These are phyloP conservation scores for Tulasnella sp. DNA, from an alignment of 768 basidiomycete genomes.

Conservation along the genomic window DNA sequence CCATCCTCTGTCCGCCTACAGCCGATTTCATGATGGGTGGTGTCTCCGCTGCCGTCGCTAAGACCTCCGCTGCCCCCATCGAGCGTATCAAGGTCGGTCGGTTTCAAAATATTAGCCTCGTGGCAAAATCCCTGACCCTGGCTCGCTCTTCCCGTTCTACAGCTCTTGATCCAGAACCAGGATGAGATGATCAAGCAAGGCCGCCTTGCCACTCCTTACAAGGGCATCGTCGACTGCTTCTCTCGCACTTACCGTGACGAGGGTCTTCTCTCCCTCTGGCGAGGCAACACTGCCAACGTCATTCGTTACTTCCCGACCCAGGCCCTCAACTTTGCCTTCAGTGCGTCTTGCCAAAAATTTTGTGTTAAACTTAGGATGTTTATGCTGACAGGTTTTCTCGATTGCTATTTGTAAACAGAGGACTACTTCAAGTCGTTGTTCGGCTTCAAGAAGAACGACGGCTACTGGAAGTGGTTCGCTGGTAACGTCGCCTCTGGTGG, in stretches of 20 bases:
- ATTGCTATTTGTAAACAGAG: constrained; percentile 40
- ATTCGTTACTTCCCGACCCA: constrained; percentile 99
- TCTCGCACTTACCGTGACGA: constrained; percentile 86
- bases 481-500: constrained; percentile 98
- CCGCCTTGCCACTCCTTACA: constrained; percentile 91
- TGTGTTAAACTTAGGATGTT: constrained; percentile 1
- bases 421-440: constrained; percentile 98
- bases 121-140: not conserved
- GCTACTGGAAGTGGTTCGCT: constrained; percentile 97
- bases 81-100: constrained; percentile 79
- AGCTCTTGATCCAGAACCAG: constrained; percentile 93
- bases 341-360: constrained; percentile 39
- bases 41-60: constrained; percentile 93
- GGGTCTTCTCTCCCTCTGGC: constrained; percentile 91
- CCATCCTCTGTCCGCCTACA: constrained; percentile 23
- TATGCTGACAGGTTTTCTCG: not conserved
- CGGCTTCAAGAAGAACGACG: constrained; percentile 95
- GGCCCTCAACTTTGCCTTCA: constrained; percentile 99
- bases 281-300: constrained; percentile 99
- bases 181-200: constrained; percentile 99
- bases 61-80: constrained; percentile 98
- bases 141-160: not conserved
- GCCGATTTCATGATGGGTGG: constrained; percentile 96
- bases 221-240: constrained; percentile 91
- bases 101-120: not conserved